Evolutionary conservation across 1,284 basidiomycete genomes (phyloP).

Genomic region (Irpex sp.): DNA sequence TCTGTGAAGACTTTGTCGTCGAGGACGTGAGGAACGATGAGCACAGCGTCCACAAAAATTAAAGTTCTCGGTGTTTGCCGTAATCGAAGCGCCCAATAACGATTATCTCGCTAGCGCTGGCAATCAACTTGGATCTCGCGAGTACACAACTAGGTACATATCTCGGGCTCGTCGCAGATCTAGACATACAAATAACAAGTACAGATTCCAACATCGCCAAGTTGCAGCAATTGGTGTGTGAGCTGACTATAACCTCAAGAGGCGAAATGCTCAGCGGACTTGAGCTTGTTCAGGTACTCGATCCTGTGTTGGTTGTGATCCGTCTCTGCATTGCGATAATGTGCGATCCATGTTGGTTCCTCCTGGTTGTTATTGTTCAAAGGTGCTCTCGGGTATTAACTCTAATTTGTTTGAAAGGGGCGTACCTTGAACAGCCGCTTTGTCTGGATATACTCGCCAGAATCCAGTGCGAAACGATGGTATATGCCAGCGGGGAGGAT

Average conservation of each 20-base stretch:
- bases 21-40: not conserved
- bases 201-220: too few relatives aligned
- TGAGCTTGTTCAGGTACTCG: conserved; percentile 46
- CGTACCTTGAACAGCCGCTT: conserved; percentile 76
- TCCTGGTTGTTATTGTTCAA: conserved; percentile 45
- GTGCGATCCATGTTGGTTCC: conserved; percentile 83
- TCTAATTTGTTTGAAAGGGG: not conserved
- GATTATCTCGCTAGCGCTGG: not conserved
- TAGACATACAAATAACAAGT: too few relatives aligned
- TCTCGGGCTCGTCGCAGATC: too few relatives aligned
- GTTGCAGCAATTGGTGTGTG: too few relatives aligned
- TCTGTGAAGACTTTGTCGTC: not conserved
- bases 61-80: conserved; percentile 15
- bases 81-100: not conserved
- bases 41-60: conserved; percentile 11
- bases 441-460: conserved; percentile 63
- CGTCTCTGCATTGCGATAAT: conserved; percentile 60
- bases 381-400: not conserved
- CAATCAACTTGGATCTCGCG: not conserved
- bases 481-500: conserved; percentile 79
- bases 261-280: conserved; percentile 29
- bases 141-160: too few relatives aligned
- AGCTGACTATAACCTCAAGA: conserved; percentile 59
- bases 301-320: conserved; percentile 63
- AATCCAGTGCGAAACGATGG: conserved; percentile 83